Evolutionary conservation across 2,329 filamentous ascomycete genomes (phyloP), one percentile per base, ranked within the genome.

Genomic region (Rhinocladiella mackenziei): DNA sequence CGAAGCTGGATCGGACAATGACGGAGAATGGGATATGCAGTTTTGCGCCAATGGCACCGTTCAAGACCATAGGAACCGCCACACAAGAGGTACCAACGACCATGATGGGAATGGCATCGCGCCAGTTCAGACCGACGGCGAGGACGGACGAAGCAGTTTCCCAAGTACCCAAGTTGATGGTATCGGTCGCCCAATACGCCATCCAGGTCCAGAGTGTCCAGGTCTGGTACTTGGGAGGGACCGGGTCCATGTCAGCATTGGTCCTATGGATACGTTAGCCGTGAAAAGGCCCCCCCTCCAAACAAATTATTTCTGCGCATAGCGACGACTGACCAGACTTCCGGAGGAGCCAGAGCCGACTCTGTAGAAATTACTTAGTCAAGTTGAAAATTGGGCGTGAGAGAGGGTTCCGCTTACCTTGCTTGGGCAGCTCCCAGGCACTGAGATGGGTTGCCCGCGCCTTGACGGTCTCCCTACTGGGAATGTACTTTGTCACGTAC

Each of bases 1-100:
- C 76, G 67, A 75, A 80, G 42, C 68, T 70, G 2, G 75, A 73
- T 37, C 76, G 70, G 0, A 72, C 72, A 18, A 77, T 70, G n/a
- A 79, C 74, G 1, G 76, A 73, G 56, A 79, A 80, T 0, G 75
- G 74, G 3, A 74, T 65, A 55, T 79, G 52, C 14, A 53, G 34
- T 35, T 51, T 64, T 11, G 65, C 64, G 11, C 67, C 70, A 33
- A 80, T 71, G 3, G 77, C 75, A 20, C 80, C 77, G 53, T 78
- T 81, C 6, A 74, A 49, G 15, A 59, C 51, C 45, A 54, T 52
- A 7, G 53, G 53, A 18, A 59, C 53, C 3, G 60, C 58, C n/a
- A 67, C 57, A 20, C 45, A 50, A 26, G 38, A 43, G 9, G 47
- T 52, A 17, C 45, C 51, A 17, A 51, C 43, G 9, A 54, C 38